Evolutionary conservation across 768 basidiomycete species (phyloP).

Genomic region (Trametes gibbosa): DNA sequence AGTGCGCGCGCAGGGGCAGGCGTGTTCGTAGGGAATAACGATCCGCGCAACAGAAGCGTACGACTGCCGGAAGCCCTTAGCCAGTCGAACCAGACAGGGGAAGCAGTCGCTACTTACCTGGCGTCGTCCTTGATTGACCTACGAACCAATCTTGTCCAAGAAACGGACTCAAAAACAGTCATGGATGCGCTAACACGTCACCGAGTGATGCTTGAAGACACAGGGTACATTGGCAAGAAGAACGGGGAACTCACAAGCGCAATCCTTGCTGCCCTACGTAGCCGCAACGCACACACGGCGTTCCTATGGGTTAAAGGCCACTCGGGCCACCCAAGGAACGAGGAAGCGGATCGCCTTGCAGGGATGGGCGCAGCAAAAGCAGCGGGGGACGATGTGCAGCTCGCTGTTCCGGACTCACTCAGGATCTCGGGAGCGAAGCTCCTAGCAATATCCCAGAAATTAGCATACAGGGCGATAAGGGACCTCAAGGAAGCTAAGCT

Average conservation of each 20-base stretch:
- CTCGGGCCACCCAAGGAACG: background rate
- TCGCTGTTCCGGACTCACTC: background rate
- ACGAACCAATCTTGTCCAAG: background rate
- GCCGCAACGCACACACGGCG: background rate
- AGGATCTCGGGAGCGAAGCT: background rate
- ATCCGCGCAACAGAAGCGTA: background rate
- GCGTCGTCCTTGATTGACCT: background rate
- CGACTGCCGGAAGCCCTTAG: background rate
- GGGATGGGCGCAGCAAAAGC: background rate
- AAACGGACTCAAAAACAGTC: background rate
- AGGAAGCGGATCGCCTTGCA: background rate
- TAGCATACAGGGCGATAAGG: background rate
- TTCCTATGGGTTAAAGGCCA: background rate
- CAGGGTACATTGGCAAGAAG: background rate
- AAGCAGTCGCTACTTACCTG: background rate
- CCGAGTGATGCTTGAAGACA: background rate
- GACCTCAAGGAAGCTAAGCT: background rate
- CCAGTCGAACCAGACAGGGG: background rate
- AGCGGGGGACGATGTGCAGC: no score
- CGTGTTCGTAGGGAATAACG: background rate
- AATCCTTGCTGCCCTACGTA: background rate
- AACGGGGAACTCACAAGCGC: background rate
- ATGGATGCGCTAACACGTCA: background rate
- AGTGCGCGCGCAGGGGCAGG: background rate
- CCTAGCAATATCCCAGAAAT: background rate